Base-by-base conservation (phyloP, 139 green algal genomes). In the Chlorella sp. region DNA sequence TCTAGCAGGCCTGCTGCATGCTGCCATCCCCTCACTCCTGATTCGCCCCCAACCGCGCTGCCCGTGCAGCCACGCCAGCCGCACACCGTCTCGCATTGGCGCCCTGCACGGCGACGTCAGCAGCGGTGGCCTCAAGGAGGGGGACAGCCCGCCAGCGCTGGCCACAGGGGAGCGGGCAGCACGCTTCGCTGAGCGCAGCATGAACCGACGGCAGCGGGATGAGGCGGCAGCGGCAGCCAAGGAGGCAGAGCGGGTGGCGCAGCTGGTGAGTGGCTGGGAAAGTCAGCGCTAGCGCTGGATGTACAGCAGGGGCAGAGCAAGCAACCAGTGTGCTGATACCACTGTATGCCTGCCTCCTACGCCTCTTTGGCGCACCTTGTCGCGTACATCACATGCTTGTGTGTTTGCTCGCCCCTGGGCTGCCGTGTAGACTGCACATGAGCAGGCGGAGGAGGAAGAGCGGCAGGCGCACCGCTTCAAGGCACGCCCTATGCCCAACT, bases 171-270 rank as follows among this genome's bases (percentile, higher is more conserved):
- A 34, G 34, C 57, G 82, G 9, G 57, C 60, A 7, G 34, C 57
- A 12, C 57, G 34, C 34, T 60, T 77, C 24, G 34, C 34, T 1
- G 57, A 86, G 57, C 82, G 37, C 57, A 75, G 60, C 34, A 60
- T 34, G 21, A 36, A 75, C 57, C 57, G 34, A 16, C 36, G 22
- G 21, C 34, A 26, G 34, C 57, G 60, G 12, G 82, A 86, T 60
- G 82, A 53, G 60, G 82, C 57, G 34, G 34, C 34, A 21, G 57
- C 60, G n/a, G 82, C n/a, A 19, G 5, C 26, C n/a, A 26, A 12
- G 60, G 82, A 86, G 36, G 82, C 82, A 11, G 34, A 86, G 82
- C 82, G 82, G 19, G 7, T 76, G 57, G 82, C 82, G 34, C 60
- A 76, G 60, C 82, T 76, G 57, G 82, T 86, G 82, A 34, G 82